phyloP scores from a whole-genome alignment of 805 yeast genomes.

The Ogataea degrootiae region DNA sequence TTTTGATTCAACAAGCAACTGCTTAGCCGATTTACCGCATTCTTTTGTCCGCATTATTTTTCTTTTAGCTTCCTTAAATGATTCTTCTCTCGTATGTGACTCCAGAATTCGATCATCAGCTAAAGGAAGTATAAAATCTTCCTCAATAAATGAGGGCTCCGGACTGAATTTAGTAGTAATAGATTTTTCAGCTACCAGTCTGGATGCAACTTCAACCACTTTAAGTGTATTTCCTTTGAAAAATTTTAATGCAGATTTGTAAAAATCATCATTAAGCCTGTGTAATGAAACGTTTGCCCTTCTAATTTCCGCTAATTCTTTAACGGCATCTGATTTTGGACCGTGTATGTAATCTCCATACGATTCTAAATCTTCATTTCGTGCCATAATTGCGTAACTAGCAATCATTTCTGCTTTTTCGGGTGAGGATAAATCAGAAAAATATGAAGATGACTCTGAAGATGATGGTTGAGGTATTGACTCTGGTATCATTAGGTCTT shows the following conservation, averaged over 20 bases:
- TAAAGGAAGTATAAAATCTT: no score
- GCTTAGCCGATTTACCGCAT: conserved; percentile 1
- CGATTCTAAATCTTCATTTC: not conserved
- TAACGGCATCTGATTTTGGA: conserved; percentile 24
- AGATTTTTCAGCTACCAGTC: conserved; percentile 20
- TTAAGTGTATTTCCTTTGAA: conserved; percentile 40
- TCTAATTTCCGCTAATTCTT: conserved; percentile 32
- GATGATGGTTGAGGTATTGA: conserved; percentile 1
- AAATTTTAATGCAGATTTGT: conserved; percentile 34
- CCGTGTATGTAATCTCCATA: conserved; percentile 12
- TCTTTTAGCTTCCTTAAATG: not conserved
- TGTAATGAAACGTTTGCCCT: conserved; percentile 32
- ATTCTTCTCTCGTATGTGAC: not conserved
- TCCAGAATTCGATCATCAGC: not conserved
- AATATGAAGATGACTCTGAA: not conserved
- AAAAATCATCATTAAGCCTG: conserved; percentile 35
- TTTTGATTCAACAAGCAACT: conserved; percentile 2
- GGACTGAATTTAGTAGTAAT: not conserved
- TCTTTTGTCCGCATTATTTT: not conserved
- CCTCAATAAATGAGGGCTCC: not conserved
- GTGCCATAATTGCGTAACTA: not conserved
- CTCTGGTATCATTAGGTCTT: conserved; percentile 9
- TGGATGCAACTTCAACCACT: conserved; percentile 33
- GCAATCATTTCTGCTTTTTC: not conserved
- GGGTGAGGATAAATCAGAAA: no score